A percentile compares a stretch with the other conserved stretches of the same genome.
Conservation (phyloP, 768 basidiomycete species). For the Mycena haematopus region DNA sequence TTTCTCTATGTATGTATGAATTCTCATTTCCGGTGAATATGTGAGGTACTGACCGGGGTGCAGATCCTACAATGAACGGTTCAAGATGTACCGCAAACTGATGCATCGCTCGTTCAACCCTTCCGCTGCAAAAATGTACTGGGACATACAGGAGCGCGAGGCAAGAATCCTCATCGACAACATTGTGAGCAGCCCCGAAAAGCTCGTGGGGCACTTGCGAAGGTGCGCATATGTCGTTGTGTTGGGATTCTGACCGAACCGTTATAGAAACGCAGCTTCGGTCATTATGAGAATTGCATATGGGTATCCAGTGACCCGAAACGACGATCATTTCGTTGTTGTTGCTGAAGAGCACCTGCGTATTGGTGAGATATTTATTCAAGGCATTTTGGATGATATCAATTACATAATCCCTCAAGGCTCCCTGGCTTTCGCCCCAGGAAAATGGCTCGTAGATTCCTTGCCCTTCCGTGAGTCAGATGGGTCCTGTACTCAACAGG, state of each 20-base stretch:
- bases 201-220: slow-evolving; percentile 12
- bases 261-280: slow-evolving; percentile 16
- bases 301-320: slow-evolving; percentile 21
- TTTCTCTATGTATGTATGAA: slow-evolving; percentile 30
- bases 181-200: slow-evolving; percentile 12
- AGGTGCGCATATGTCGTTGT: background rate
- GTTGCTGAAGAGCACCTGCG: slow-evolving; percentile 35
- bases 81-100: slow-evolving; percentile 26
- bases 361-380: background rate
- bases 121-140: slow-evolving; percentile 15
- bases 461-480: slow-evolving; percentile 33
- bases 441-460: slow-evolving; percentile 46
- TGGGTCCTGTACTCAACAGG: background rate
- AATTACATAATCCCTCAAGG: background rate
- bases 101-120: slow-evolving; percentile 24
- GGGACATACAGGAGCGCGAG: slow-evolving; percentile 18
- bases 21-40: background rate
- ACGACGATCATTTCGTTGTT: slow-evolving; percentile 22
- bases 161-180: slow-evolving; percentile 19
- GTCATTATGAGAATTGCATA: slow-evolving; percentile 27
- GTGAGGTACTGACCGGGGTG: too few species aligned
- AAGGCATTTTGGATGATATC: background rate
- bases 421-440: slow-evolving; percentile 29
- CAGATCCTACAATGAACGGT: slow-evolving; percentile 25
- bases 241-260: too few species aligned